Conservation (phyloP, 169 alveolate species). For the Cryptosporidium baileyi region DNA sequence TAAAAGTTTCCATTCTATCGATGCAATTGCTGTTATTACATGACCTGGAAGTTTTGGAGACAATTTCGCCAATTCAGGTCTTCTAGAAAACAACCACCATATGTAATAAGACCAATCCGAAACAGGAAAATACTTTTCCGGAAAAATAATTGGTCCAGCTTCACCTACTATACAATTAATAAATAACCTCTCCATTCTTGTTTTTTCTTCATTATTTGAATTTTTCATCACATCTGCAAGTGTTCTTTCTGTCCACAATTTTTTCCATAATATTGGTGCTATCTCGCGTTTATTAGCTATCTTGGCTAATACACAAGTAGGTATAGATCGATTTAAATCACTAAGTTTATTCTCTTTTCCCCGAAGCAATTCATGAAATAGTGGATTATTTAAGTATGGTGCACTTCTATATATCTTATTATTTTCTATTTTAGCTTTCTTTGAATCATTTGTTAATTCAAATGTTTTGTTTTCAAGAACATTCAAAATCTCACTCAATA, state of each 20-base stretch:
- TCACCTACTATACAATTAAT: constrained; percentile 22
- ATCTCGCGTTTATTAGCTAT: background rate
- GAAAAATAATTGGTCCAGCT: background rate
- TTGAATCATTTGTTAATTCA: background rate
- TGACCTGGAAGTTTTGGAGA: constrained; percentile 63
- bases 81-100: constrained; percentile 67
- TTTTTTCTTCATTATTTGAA: background rate
- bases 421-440: background rate
- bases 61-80: constrained; percentile 33
- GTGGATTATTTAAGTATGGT: constrained; percentile 38
- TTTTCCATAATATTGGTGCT: constrained; percentile 63
- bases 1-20: constrained; percentile 66
- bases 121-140: constrained; percentile 45
- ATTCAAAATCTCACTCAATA: background rate
- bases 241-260: constrained; percentile 20
- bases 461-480: background rate
- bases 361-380: constrained; percentile 42
- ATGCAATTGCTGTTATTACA: constrained; percentile 36
- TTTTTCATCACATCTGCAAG: constrained; percentile 14
- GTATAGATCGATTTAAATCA: constrained; percentile 30
- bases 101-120: constrained; percentile 62
- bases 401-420: background rate
- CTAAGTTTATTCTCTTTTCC: constrained; percentile 49
- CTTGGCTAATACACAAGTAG: constrained; percentile 31
- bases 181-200: constrained; percentile 12